phyloP scores from a whole-genome alignment of 2,329 filamentous ascomycete species.

The Paraconiothyrium sp. region DNA sequence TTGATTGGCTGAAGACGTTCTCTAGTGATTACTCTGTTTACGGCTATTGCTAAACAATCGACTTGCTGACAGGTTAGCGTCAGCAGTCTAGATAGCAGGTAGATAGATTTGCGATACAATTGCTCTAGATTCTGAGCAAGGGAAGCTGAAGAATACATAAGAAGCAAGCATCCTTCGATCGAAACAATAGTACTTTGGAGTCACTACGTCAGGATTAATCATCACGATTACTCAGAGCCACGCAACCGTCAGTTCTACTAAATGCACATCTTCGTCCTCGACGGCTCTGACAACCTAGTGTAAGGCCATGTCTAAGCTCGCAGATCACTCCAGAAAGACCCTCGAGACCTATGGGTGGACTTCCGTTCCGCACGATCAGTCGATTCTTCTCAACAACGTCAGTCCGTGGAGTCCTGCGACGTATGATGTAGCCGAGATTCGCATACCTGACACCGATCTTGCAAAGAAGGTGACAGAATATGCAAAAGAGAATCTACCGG shows the following conservation, averaged over 20 bases:
- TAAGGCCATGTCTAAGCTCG: not conserved
- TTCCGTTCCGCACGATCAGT: conserved; percentile 38
- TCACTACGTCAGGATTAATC: conserved; percentile 3
- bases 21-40: not conserved
- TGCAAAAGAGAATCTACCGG: conserved; percentile 60
- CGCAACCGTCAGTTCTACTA: not conserved
- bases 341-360: conserved; percentile 36
- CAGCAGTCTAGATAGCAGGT: not conserved
- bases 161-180: too few relatives aligned
- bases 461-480: conserved; percentile 59
- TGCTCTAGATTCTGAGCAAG: not conserved
- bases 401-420: conserved; percentile 28
- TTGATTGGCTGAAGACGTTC: not conserved
- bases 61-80: not conserved
- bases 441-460: conserved; percentile 60
- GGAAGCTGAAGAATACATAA: not conserved
- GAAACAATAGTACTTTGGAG: not conserved
- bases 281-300: not conserved
- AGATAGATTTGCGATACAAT: not conserved
- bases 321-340: not conserved
- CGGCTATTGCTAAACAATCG: not conserved
- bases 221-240: not conserved
- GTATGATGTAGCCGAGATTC: conserved; percentile 49
- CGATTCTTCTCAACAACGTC: conserved; percentile 29
- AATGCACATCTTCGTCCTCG: not conserved